These are phyloP conservation scores for Coemansia aciculifera DNA, from an alignment of 192 early-diverging fungal species.

Conservation along the genomic window DNA sequence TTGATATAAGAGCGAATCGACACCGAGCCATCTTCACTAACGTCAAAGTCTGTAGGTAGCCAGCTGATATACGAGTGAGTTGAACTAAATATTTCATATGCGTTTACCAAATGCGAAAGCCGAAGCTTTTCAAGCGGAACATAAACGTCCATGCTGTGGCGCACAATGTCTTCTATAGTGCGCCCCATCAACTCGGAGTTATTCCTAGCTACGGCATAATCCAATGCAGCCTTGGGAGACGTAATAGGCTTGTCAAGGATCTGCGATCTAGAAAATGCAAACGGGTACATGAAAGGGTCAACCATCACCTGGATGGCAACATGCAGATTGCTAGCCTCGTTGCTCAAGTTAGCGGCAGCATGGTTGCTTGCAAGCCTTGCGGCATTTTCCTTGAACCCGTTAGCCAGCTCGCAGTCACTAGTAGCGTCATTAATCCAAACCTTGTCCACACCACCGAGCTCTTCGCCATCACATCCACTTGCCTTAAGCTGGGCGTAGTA, in stretches of 20 bases:
- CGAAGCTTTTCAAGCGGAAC: neutral
- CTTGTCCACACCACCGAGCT: constrained; percentile 1
- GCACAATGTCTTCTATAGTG: neutral
- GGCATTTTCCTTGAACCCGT: neutral
- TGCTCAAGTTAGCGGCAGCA: too few relatives aligned
- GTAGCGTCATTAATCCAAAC: constrained; percentile 9
- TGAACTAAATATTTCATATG: neutral
- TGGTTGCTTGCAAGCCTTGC: neutral
- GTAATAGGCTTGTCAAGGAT: neutral
- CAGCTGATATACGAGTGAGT: neutral
- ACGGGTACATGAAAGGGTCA: neutral
- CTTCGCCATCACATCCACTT: neutral
- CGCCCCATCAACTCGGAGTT: neutral
- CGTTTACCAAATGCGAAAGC: neutral
- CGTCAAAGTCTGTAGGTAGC: constrained; percentile 2
- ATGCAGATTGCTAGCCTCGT: neutral
- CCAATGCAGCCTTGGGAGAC: neutral
- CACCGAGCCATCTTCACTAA: neutral
- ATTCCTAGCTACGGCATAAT: too few relatives aligned
- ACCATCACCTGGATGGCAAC: neutral
- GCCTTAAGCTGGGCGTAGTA: neutral
- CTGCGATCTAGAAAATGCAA: neutral
- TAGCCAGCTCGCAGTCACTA: neutral
- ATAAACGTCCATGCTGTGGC: neutral
- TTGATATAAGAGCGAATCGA: constrained; percentile 3